These are phyloP conservation scores for Penicillium samsonianum DNA, from an alignment of 495 filamentous ascomycete species.

Conservation along the genomic window DNA sequence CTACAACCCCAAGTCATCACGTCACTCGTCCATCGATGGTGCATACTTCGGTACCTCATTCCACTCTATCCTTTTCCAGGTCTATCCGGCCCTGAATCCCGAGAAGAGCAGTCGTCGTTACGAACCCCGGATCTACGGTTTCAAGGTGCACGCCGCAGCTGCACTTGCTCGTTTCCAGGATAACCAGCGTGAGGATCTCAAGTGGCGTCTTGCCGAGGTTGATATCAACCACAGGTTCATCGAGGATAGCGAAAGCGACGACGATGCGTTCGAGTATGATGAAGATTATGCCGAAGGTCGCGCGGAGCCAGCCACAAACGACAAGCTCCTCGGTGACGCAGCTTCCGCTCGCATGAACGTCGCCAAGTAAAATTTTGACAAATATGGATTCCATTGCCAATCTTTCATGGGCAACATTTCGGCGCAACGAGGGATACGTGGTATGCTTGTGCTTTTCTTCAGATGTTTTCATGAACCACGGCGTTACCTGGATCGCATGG, in stretches of 20 bases:
- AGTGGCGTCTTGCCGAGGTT: conserved; percentile 58
- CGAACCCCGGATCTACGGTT: conserved; percentile 87
- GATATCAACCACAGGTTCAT: conserved; percentile 59
- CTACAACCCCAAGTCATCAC: conserved; percentile 98
- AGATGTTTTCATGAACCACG: conserved; percentile 33
- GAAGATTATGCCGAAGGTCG: conserved; percentile 30
- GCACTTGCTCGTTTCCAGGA: conserved; percentile 92
- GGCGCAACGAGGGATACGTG: conserved; percentile 37
- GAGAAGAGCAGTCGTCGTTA: conserved; percentile 83
- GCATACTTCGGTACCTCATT: conserved; percentile 98
- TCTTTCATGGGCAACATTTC: conserved; percentile 26
- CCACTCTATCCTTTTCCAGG: conserved; percentile 98
- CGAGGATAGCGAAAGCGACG: conserved; percentile 55
- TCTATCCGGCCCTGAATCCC: conserved; percentile 87
- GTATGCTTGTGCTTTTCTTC: conserved; percentile 23
- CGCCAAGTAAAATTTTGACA: conserved; percentile 33
- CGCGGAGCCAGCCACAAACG: conserved; percentile 20
- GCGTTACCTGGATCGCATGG: conserved; percentile 27
- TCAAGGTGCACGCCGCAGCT: conserved; percentile 88
- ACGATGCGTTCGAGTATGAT: conserved; percentile 52
- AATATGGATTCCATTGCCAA: neutral
- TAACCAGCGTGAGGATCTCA: conserved; percentile 73
- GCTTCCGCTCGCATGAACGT: conserved; percentile 49
- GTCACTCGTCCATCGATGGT: conserved; percentile 91
- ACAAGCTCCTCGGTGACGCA: conserved; percentile 40